phyloP scores from a whole-genome alignment of 1,284 basidiomycete species.

The Ganoderma sinense region DNA sequence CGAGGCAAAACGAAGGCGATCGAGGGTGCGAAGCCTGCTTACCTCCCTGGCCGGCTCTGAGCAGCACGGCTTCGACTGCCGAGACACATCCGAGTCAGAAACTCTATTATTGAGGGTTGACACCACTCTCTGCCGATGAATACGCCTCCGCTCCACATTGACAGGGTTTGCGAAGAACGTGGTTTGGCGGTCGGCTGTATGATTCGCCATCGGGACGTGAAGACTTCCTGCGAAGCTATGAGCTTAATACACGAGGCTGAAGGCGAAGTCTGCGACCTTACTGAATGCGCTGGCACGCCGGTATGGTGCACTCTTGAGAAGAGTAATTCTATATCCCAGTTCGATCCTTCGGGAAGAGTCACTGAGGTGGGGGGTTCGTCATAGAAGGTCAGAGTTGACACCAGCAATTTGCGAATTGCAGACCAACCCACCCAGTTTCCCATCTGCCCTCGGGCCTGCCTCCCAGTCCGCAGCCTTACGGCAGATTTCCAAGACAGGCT shows the following conservation, averaged over 20 bases:
- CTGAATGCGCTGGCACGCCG: not conserved
- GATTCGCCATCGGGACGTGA: not conserved
- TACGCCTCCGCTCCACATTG: not conserved
- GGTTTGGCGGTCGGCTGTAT: not conserved
- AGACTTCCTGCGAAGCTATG: not conserved
- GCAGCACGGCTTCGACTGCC: not conserved
- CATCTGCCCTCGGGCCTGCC: not conserved
- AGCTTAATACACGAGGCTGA: conserved; percentile 4
- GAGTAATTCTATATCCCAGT: not conserved
- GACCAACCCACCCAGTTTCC: not conserved
- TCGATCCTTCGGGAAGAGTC: not conserved
- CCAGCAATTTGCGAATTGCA: not conserved
- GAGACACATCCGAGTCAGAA: not conserved
- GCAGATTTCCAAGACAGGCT: not conserved
- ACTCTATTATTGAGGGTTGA: not conserved
- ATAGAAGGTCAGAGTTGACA: not conserved
- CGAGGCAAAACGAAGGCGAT: conserved; percentile 4
- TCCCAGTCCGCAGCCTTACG: not conserved
- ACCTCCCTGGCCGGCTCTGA: not conserved
- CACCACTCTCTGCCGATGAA: not conserved
- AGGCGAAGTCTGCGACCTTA: not conserved
- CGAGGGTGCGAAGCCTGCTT: conserved; percentile 3
- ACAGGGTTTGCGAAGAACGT: not conserved
- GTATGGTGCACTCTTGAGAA: not conserved
- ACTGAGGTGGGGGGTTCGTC: not conserved